Evolutionary conservation across 306 rosid species (phyloP).

Genomic region (Trifolium fragiferum): DNA sequence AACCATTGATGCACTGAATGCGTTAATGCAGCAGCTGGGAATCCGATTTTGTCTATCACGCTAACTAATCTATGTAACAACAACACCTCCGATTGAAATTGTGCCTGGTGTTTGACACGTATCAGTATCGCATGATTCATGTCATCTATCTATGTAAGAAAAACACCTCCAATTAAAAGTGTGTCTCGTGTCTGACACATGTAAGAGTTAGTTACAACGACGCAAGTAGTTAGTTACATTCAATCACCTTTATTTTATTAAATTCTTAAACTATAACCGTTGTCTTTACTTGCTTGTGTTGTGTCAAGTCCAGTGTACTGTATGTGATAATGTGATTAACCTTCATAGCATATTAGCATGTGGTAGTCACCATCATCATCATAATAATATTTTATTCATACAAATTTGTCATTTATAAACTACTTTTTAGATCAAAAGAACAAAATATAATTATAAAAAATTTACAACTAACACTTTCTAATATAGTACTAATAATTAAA

Average conservation of each 20-base stretch:
- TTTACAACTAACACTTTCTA: neutral
- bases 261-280: neutral
- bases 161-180: neutral
- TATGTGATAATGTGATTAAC: too few species aligned
- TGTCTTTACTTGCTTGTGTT: neutral
- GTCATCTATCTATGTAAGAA: neutral
- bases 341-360: constrained; percentile 4
- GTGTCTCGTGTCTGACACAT: neutral
- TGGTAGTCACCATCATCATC: neutral
- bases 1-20: too few species aligned
- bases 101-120: neutral
- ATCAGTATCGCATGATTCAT: neutral
- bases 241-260: constrained; percentile 12
- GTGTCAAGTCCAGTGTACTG: neutral
- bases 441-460: neutral
- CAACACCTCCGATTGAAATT: neutral
- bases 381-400: neutral
- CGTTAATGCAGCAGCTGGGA: too few species aligned
- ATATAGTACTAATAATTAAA: too few species aligned
- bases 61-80: neutral
- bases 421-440: neutral
- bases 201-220: neutral
- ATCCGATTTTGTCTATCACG: neutral
- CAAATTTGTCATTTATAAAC: constrained; percentile 15
- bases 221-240: neutral